Base-by-base conservation (phyloP, 2,329 filamentous ascomycete genomes). In the Phaeoacremonium minimum region DNA sequence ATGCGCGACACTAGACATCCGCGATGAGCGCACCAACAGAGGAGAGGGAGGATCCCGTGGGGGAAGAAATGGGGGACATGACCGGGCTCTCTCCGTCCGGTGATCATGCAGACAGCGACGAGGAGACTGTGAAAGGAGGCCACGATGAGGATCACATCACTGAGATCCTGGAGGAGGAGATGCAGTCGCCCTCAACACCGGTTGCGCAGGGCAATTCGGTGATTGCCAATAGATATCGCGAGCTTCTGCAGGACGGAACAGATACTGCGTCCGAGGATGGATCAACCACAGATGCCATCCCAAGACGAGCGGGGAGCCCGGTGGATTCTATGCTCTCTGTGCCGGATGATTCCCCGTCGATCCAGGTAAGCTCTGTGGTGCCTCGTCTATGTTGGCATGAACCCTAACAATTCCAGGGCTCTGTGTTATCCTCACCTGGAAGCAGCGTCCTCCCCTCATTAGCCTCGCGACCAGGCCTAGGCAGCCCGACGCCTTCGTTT, bases 341-440 rank as follows among this genome's bases (percentile, higher is more conserved):
- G 17, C 85, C 87, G 15, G 89, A 94, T 53, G 86, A 95, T 57
- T 83, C 87, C 7, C 87, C 87, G 16, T 96, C 91, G 14, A 58
- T 91, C 36, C 86, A 87, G 67, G 87, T 89, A 67, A 47, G 71
- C 48, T 17, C 5, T 32, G 30, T 17, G 15, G 6, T 19, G 11
- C 11, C 14, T 19, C 11, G n/a, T 15, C 26, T 38, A 18, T 44
- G 33, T 32, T 33, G 18, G 11, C 16, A 3, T 17, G 7, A 9
- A 16, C 28, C 15, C 35, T 38, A 18, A 32, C 35, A 16, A 7
- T 36, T 13, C 19, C 40, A 80, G 77, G 80, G 75, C 37, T 83
- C 79, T 17, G 57, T 74, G 26, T 54, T 77, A 37, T 82, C 75
- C 17, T 80, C 87, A 5, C 79, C 82, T n/a, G 77, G 80, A 26